phyloP scores from a whole-genome alignment of 2,329 filamentous ascomycete species.

The Nectriaceae sp. region DNA sequence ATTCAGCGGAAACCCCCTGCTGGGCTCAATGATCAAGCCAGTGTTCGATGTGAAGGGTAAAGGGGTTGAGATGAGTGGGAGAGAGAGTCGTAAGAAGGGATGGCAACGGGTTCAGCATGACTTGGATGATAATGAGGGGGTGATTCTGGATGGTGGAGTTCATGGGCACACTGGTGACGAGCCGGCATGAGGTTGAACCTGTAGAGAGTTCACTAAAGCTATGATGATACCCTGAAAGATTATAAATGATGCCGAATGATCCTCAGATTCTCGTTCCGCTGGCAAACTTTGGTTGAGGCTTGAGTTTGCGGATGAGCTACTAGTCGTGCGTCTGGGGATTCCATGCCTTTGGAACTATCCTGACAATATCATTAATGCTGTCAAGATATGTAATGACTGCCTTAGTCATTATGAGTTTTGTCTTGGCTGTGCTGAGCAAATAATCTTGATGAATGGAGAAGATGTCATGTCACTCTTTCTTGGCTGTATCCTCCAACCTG shows the following conservation, averaged over 20 bases:
- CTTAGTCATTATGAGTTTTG: no score
- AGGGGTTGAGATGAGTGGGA: slow-evolving; percentile 38
- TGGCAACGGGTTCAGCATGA: slow-evolving; percentile 66
- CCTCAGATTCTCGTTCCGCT: no score
- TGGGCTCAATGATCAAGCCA: slow-evolving; percentile 66
- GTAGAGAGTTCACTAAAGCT: not conserved
- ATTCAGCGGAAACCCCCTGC: slow-evolving; percentile 69
- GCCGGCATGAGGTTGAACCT: slow-evolving; percentile 31
- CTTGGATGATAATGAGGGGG: slow-evolving; percentile 56
- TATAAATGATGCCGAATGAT: not conserved
- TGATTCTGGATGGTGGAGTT: slow-evolving; percentile 60
- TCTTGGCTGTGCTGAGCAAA: no score
- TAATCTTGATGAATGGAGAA: no score
- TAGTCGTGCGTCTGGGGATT: no score
- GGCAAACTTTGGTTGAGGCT: not conserved
- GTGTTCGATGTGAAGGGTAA: slow-evolving; percentile 58
- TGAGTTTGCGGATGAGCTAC: not conserved
- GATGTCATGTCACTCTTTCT: no score
- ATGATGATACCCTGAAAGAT: not conserved
- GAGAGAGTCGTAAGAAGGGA: slow-evolving; percentile 45
- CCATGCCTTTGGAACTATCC: no score
- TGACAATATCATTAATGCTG: no score
- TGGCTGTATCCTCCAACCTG: no score
- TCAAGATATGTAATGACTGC: no score
- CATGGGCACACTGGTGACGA: slow-evolving; percentile 44